A percentile compares a stretch with the other conserved stretches of the same genome.
phyloP scores from a whole-genome alignment of 768 basidiomycete genomes.

The Kwoniella dendrophila region DNA sequence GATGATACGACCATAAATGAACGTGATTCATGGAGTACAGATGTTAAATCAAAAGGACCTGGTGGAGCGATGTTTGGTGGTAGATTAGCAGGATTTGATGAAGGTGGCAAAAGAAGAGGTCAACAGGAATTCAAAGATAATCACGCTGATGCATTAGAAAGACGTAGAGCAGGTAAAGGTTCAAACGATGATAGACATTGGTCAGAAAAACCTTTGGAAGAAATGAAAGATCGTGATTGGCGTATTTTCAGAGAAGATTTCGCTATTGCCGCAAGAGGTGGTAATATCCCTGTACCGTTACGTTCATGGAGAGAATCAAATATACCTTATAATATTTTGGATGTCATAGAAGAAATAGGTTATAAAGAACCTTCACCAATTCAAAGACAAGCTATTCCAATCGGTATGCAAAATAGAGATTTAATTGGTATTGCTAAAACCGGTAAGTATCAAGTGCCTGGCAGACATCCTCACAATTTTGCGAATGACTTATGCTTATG shows the following conservation, averaged over 20 bases:
- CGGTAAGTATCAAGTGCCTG: slow-evolving; percentile 60
- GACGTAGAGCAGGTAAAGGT: slow-evolving; percentile 74
- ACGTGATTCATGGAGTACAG: slow-evolving; percentile 41
- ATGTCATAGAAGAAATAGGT: slow-evolving; percentile 84
- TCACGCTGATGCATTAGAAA: slow-evolving; percentile 78
- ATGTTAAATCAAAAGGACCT: slow-evolving; percentile 33
- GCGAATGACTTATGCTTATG: background rate
- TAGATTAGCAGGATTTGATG: slow-evolving; percentile 51
- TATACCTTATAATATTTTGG: slow-evolving; percentile 76
- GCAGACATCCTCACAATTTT: background rate
- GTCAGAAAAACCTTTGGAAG: slow-evolving; percentile 86
- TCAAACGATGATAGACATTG: slow-evolving; percentile 94
- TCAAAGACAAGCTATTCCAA: slow-evolving; percentile 98
- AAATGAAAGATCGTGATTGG: slow-evolving; percentile 99
- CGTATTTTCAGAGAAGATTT: slow-evolving; percentile 98
- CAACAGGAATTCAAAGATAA: slow-evolving; percentile 23
- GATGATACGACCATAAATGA: slow-evolving; percentile 78
- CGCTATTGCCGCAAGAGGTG: slow-evolving; percentile 92
- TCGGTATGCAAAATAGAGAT: slow-evolving; percentile 92
- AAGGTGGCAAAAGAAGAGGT: slow-evolving; percentile 37
- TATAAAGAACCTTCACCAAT: slow-evolving; percentile 98
- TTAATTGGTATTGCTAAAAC: slow-evolving; percentile 99
- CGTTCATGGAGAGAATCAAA: slow-evolving; percentile 87
- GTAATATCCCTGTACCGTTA: slow-evolving; percentile 87
- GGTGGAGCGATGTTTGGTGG: slow-evolving; percentile 55